phyloP scores from a whole-genome alignment of 345 rosid species.

The Crucihimalaya himalaica region DNA sequence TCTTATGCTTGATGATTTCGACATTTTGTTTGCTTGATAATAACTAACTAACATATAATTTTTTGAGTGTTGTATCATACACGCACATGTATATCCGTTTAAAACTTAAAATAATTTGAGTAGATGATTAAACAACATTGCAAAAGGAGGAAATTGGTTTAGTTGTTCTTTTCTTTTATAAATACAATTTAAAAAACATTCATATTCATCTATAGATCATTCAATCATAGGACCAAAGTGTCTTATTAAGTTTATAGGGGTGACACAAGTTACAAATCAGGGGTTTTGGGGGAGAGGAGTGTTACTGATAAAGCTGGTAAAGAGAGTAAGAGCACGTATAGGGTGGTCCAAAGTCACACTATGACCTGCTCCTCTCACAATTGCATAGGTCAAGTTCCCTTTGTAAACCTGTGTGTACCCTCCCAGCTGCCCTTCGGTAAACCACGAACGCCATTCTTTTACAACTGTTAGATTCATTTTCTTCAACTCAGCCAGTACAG shows the following conservation, averaged over 20 bases:
- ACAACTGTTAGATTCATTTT: slow-evolving; percentile 62
- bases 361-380: slow-evolving; percentile 33
- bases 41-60: no score
- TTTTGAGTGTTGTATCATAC: no score
- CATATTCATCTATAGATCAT: neutral
- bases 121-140: no score
- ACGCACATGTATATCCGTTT: no score
- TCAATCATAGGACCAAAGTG: neutral
- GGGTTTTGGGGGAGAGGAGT: slow-evolving; percentile 12
- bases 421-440: slow-evolving; percentile 47
- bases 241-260: neutral
- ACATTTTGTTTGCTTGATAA: no score
- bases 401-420: slow-evolving; percentile 19
- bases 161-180: no score
- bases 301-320: slow-evolving; percentile 11
- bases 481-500: slow-evolving; percentile 60
- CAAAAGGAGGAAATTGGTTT: no score
- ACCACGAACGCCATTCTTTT: slow-evolving; percentile 82
- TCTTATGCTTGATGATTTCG: no score
- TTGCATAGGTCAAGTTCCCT: slow-evolving; percentile 15
- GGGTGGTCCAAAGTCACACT: slow-evolving; percentile 17
- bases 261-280: neutral
- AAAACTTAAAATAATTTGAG: no score
- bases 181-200: no score
- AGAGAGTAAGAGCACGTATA: slow-evolving; percentile 7